Evolutionary conservation across 352 stramenopile species (phyloP).

Genomic region (Phytophthora vignae): DNA sequence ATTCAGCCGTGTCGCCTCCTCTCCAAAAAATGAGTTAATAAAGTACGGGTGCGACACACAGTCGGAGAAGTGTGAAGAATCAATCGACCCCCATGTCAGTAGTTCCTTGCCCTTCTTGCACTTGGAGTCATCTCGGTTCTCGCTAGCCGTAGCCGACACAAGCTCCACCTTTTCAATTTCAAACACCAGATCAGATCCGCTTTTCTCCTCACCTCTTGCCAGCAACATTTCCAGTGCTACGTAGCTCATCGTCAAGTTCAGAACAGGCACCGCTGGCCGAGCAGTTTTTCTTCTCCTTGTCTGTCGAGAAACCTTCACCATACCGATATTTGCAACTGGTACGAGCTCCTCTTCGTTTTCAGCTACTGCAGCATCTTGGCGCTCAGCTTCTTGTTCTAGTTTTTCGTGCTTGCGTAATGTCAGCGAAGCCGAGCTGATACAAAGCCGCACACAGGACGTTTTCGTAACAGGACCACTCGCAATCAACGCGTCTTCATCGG

Average conservation of each 20-base stretch:
- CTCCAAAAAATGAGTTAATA: constrained; percentile 70
- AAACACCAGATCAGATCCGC: constrained; percentile 62
- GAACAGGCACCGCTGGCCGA: constrained; percentile 66
- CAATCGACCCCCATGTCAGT: constrained; percentile 56
- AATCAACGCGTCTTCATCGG: constrained; percentile 19
- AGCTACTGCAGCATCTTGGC: constrained; percentile 22
- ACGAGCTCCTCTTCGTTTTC: constrained; percentile 62
- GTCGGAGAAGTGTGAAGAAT: constrained; percentile 50
- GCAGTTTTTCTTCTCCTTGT: constrained; percentile 55
- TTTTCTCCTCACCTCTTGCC: constrained; percentile 36
- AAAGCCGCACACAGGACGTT: constrained; percentile 61
- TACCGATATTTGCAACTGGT: constrained; percentile 83
- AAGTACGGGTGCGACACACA: constrained; percentile 85
- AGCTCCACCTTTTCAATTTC: constrained; percentile 78
- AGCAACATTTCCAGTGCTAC: constrained; percentile 59
- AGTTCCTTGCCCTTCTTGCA: constrained; percentile 43
- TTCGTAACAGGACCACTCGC: constrained; percentile 31
- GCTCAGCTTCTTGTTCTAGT: constrained; percentile 16
- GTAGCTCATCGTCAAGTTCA: constrained; percentile 60
- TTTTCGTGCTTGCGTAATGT: constrained; percentile 71
- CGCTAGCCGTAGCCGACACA: constrained; percentile 36
- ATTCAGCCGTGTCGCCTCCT: constrained; percentile 58
- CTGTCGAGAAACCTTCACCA: constrained; percentile 69
- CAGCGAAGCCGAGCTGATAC: constrained; percentile 62
- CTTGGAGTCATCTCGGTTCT: constrained; percentile 37